Percentiles rank a stretch among this genome's conserved stretches.
These are phyloP conservation scores for Colletotrichum euphorbiae DNA, from an alignment of 2,329 filamentous ascomycete species.

Conservation along the genomic window DNA sequence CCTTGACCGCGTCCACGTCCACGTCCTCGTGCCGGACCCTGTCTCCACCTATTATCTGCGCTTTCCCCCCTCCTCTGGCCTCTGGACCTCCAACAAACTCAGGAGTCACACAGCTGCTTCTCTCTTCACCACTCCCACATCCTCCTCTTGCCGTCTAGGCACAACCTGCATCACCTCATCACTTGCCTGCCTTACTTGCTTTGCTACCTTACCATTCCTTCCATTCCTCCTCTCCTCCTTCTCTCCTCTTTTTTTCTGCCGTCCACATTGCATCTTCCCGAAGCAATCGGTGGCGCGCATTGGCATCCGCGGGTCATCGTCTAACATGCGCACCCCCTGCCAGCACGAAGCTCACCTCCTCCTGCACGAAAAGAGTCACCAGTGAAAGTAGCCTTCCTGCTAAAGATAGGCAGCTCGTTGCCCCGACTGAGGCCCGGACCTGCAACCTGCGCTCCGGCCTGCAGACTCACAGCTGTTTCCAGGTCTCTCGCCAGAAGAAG, in stretches of 20 bases:
- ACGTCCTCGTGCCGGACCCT: neutral
- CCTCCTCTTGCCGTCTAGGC: neutral
- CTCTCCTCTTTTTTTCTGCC: neutral
- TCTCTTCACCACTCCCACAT: neutral
- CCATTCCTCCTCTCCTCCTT: neutral
- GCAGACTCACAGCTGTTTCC: neutral
- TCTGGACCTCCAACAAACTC: neutral
- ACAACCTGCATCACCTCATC: slow-evolving; percentile 1
- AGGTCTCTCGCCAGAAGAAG: neutral
- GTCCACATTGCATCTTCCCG: slow-evolving; percentile 6
- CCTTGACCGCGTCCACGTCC: slow-evolving; percentile 7
- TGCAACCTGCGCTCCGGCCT: slow-evolving; percentile 7
- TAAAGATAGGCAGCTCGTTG: slow-evolving; percentile 18
- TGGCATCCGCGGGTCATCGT: slow-evolving; percentile 25
- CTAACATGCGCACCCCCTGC: slow-evolving; percentile 35
- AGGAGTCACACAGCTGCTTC: neutral
- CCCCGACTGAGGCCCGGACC: slow-evolving; percentile 31
- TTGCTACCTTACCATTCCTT: neutral
- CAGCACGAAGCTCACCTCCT: slow-evolving; percentile 22
- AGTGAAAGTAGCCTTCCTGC: slow-evolving; percentile 4
- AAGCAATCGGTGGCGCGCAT: slow-evolving; percentile 21
- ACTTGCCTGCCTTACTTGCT: neutral
- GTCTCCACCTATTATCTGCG: slow-evolving; percentile 1
- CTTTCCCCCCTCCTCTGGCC: neutral
- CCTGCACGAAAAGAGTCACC: slow-evolving; percentile 33